phyloP scores from a whole-genome alignment of 176 grass and related monocot species.

The Chrysopogon serrulatus region DNA sequence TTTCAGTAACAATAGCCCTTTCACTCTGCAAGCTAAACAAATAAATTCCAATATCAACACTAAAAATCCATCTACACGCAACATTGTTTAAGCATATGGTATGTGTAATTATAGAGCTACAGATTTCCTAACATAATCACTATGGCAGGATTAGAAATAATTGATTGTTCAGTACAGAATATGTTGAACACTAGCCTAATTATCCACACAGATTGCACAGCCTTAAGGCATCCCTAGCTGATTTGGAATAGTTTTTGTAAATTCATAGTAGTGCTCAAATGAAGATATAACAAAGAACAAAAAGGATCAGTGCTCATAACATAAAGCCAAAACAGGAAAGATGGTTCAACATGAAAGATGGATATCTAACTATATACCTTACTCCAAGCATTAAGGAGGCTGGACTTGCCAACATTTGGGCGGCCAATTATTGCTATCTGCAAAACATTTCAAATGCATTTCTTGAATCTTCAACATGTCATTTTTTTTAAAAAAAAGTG shows the following conservation, averaged over 20 bases:
- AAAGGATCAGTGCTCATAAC: not conserved
- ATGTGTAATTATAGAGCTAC: not conserved
- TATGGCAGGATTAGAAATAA: not conserved
- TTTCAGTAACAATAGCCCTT: constrained; percentile 96
- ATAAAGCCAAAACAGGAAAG: not conserved
- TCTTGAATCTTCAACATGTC: not conserved
- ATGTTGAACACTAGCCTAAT: not conserved
- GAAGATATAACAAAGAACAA: not conserved
- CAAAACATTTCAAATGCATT: not conserved
- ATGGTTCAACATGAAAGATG: not conserved
- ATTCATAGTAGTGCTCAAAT: not conserved
- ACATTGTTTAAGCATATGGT: not conserved
- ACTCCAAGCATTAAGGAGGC: constrained; percentile 96
- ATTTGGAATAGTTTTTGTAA: not conserved
- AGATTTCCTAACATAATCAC: not conserved
- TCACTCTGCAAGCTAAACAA: constrained; percentile 97
- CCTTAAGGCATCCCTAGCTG: not conserved
- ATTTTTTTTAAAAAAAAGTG: not conserved
- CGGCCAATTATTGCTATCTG: constrained; percentile 91
- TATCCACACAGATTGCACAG: not conserved
- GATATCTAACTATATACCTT: constrained; percentile 61
- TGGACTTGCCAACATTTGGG: constrained; percentile 98
- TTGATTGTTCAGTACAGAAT: not conserved
- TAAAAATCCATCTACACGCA: not conserved
- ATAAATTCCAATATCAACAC: constrained; percentile 60